These are phyloP conservation scores for Phialophora verrucosa DNA, from an alignment of 2,329 filamentous ascomycete species.

Conservation along the genomic window DNA sequence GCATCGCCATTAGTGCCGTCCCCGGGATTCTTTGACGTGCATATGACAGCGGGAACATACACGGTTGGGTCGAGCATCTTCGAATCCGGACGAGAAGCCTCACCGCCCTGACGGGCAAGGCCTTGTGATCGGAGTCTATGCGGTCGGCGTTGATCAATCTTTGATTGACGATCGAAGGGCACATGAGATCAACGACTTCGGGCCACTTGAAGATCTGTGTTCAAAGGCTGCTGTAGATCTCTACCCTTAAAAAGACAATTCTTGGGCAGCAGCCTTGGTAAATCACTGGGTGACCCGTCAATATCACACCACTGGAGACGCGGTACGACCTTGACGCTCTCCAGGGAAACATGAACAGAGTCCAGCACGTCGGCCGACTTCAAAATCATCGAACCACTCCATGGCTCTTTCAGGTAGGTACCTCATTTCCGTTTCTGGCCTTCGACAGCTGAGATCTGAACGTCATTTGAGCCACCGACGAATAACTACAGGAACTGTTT, in stretches of 20 bases:
- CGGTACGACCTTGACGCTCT: not conserved
- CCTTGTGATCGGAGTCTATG: not conserved
- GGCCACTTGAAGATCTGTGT: constrained; percentile 6
- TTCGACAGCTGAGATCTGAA: not conserved
- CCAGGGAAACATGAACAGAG: not conserved
- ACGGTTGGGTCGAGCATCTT: constrained; percentile 1
- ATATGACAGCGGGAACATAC: constrained; percentile 33
- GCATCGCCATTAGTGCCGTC: constrained; percentile 16
- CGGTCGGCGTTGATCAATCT: not conserved
- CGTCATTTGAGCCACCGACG: not conserved
- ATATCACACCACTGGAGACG: not conserved
- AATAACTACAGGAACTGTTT: not conserved
- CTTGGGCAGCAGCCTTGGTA: constrained; percentile 7
- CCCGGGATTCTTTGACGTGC: constrained; percentile 27
- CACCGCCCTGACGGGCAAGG: not conserved
- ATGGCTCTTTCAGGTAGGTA: not conserved
- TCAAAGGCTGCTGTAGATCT: constrained; percentile 6
- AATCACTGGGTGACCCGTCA: constrained; percentile 5
- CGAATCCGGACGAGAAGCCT: constrained; percentile 7
- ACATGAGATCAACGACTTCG: not conserved
- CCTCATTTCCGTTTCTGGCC: not conserved
- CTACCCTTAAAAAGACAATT: not conserved
- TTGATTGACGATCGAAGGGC: not conserved
- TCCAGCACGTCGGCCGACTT: not conserved
- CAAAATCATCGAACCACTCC: not conserved